These are phyloP conservation scores for Butyriboletus loyo DNA, from an alignment of 768 basidiomycete species.

Conservation along the genomic window DNA sequence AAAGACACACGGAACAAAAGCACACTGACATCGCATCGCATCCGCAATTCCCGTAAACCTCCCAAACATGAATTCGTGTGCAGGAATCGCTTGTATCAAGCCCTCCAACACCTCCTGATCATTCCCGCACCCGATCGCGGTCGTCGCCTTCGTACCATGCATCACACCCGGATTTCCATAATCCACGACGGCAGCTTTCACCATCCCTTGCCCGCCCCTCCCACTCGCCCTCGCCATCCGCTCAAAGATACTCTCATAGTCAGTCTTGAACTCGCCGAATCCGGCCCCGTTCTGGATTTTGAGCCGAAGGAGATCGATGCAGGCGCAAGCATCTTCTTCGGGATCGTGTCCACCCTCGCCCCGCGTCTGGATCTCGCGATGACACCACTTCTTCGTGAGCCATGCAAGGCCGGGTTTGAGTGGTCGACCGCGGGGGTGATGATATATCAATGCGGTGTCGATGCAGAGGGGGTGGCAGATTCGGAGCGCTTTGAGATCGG, in stretches of 20 bases:
- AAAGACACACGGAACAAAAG: not conserved
- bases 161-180: conserved; percentile 80
- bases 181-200: conserved; percentile 73
- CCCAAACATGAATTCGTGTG: conserved; percentile 82
- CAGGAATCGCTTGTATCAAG: conserved; percentile 52
- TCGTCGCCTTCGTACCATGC: conserved; percentile 83
- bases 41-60: conserved; percentile 83
- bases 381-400: conserved; percentile 93
- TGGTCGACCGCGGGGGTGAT: conserved; percentile 91
- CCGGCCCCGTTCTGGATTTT: conserved; percentile 76
- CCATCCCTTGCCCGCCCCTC: conserved; percentile 39
- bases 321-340: conserved; percentile 90
- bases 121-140: conserved; percentile 65
- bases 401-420: conserved; percentile 96
- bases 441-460: conserved; percentile 87
- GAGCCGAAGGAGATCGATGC: conserved; percentile 76
- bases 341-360: conserved; percentile 91
- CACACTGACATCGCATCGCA: conserved; percentile 69
- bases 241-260: conserved; percentile 87
- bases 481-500: conserved; percentile 85
- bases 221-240: conserved; percentile 60
- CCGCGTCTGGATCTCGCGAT: conserved; percentile 80
- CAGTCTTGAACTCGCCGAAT: conserved; percentile 84
- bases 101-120: conserved; percentile 82
- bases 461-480: conserved; percentile 84